A percentile compares a stretch with the other conserved stretches of the same genome.
phyloP scores from a whole-genome alignment of 2,329 filamentous ascomycete species.

The Ophiostoma ips region DNA sequence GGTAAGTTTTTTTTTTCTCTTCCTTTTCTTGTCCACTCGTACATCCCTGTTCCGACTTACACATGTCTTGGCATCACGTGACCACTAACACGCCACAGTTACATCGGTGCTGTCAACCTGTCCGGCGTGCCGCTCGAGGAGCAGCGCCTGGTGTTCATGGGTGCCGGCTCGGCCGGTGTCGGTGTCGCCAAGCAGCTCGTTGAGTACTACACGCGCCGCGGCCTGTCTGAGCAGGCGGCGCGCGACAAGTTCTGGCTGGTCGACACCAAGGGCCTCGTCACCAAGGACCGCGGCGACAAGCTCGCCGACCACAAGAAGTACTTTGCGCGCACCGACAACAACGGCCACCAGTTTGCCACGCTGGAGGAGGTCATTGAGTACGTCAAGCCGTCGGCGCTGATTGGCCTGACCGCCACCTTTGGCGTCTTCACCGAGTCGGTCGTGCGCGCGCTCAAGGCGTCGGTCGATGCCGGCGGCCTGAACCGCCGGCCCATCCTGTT shows the following conservation, averaged over 20 bases:
- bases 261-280: conserved; percentile 92
- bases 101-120: conserved; percentile 63
- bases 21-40: background rate
- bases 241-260: conserved; percentile 92
- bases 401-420: conserved; percentile 87
- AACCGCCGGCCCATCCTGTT: conserved; percentile 84
- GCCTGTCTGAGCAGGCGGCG: conserved; percentile 75
- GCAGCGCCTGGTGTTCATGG: conserved; percentile 91
- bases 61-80: conserved; percentile 10
- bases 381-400: conserved; percentile 85
- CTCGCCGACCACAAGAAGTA: conserved; percentile 81
- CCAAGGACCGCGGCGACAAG: conserved; percentile 80
- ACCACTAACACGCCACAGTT: conserved; percentile 26
- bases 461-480: conserved; percentile 46
- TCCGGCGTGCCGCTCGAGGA: conserved; percentile 77
- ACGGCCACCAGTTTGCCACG: conserved; percentile 56
- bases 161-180: conserved; percentile 87
- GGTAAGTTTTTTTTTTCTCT: conserved; percentile 32
- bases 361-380: conserved; percentile 88
- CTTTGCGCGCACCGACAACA: conserved; percentile 51
- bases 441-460: conserved; percentile 54
- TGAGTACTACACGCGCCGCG: conserved; percentile 89
- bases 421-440: conserved; percentile 87
- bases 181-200: conserved; percentile 97
- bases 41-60: background rate